Conservation (phyloP, 345 rosid genomes). For the Erodium maritimum region DNA sequence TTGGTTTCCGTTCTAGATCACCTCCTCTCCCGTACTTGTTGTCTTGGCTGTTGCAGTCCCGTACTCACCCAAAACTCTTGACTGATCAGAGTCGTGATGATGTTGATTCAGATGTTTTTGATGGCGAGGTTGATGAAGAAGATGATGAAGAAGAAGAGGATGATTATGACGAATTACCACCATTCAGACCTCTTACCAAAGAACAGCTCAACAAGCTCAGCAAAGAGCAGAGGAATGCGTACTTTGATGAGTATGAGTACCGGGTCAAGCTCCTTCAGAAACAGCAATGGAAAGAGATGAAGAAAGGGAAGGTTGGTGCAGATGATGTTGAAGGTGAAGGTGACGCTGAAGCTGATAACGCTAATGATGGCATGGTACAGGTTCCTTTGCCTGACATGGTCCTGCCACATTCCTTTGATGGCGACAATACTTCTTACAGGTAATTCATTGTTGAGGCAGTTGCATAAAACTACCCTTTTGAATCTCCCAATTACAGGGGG, state of each 20-base stretch:
- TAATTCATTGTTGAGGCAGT: too few relatives aligned
- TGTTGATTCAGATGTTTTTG: conserved; percentile 14
- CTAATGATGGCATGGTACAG: not conserved
- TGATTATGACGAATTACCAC: conserved; percentile 31
- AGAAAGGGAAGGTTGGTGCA: conserved; percentile 13
- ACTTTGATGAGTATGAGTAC: too few relatives aligned
- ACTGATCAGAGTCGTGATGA: conserved; percentile 7
- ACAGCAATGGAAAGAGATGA: conserved; percentile 31
- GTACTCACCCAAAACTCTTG: conserved; percentile 22
- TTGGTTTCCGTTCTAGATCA: conserved; percentile 19
- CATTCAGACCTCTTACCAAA: conserved; percentile 33
- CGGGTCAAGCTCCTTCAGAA: too few relatives aligned
- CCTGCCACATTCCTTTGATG: conserved; percentile 21
- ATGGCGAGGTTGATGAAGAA: too few relatives aligned
- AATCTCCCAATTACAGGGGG: too few relatives aligned
- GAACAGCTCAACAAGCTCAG: conserved; percentile 25
- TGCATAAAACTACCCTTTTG: too few relatives aligned
- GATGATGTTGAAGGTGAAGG: conserved; percentile 17
- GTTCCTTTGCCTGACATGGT: conserved; percentile 24
- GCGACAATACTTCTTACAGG: too few relatives aligned
- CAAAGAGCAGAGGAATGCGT: conserved; percentile 23
- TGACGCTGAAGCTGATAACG: conserved; percentile 13
- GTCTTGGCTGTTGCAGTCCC: conserved; percentile 34
- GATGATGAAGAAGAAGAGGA: conserved; percentile 22
- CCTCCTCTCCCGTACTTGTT: conserved; percentile 31